A percentile compares a stretch with the other conserved stretches of the same genome.
Conservation (phyloP, 1,284 basidiomycete species). For the Ustilago bromivora region DNA sequence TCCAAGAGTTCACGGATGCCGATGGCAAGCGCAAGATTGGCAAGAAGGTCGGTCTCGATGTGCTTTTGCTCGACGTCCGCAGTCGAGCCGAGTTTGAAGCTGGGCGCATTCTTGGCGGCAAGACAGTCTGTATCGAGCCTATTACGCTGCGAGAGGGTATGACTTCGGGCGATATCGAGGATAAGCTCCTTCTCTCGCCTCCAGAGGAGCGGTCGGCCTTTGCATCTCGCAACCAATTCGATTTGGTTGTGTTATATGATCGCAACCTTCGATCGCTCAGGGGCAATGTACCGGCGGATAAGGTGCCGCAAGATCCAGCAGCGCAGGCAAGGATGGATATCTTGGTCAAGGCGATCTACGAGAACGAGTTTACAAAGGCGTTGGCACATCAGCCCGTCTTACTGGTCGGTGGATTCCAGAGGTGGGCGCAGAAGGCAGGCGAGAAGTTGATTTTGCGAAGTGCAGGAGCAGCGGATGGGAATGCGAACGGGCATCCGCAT, state of each 20-base stretch:
- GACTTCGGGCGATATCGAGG: conserved; percentile 82
- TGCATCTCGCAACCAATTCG: conserved; percentile 83
- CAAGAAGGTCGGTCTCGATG: conserved; percentile 48
- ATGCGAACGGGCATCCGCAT: not conserved
- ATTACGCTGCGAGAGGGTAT: conserved; percentile 52
- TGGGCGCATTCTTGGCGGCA: conserved; percentile 79
- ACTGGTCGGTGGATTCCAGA: conserved; percentile 85
- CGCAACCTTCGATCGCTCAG: conserved; percentile 66
- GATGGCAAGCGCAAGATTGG: conserved; percentile 53
- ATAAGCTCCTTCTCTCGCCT: conserved; percentile 80
- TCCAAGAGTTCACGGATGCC: conserved; percentile 56
- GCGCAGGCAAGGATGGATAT: conserved; percentile 50
- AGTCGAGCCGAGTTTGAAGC: conserved; percentile 80
- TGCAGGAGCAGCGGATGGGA: not conserved
- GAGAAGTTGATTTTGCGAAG: conserved; percentile 71
- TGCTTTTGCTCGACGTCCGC: conserved; percentile 86
- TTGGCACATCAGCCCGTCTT: conserved; percentile 84
- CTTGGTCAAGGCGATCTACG: conserved; percentile 57
- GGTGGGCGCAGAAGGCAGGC: conserved; percentile 81
- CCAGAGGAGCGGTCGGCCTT: conserved; percentile 80
- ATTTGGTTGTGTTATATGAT: conserved; percentile 91
- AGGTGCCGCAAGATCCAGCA: conserved; percentile 35
- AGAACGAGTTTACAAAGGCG: conserved; percentile 60
- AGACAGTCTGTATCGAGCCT: conserved; percentile 83
- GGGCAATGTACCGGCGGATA: conserved; percentile 22